phyloP scores from a whole-genome alignment of 192 early-diverging fungal species.

The Coemansia asiatica region DNA sequence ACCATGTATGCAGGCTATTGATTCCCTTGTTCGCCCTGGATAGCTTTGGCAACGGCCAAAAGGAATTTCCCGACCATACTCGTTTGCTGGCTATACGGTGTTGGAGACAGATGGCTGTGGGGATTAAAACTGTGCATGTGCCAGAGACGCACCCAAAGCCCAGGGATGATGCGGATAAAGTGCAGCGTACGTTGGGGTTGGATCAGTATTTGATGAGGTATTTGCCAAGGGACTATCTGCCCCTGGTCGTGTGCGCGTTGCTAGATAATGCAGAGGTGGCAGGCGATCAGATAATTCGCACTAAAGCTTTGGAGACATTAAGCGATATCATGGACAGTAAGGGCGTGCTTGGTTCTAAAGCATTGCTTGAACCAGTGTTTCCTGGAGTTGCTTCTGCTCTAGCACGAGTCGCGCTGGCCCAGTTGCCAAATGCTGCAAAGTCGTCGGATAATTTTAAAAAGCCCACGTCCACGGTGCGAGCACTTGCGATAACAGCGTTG shows the following conservation, averaged over 20 bases:
- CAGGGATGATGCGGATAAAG: background rate
- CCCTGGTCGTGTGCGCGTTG: constrained; percentile 31
- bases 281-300: constrained; percentile 13
- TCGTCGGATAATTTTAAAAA: constrained; percentile 5
- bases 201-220: constrained; percentile 9
- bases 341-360: constrained; percentile 4
- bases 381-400: constrained; percentile 36
- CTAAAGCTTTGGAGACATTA: constrained; percentile 25
- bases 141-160: constrained; percentile 13
- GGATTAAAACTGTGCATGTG: constrained; percentile 17
- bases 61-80: constrained; percentile 12
- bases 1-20: constrained; percentile 35
- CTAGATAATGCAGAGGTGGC: constrained; percentile 37
- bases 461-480: constrained; percentile 20
- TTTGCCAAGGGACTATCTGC: constrained; percentile 32
- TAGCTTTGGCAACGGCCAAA: background rate
- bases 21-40: constrained; percentile 14
- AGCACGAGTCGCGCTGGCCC: constrained; percentile 28
- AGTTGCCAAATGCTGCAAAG: constrained; percentile 12
- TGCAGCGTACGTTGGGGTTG: constrained; percentile 5
- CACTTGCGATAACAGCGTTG: constrained; percentile 17
- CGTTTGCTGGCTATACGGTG: constrained; percentile 27
- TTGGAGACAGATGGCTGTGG: constrained; percentile 24
- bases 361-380: constrained; percentile 11
- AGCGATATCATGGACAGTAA: background rate